Conservation (phyloP, 225 moss, liverwort and hornwort genomes). For the Climacium dendroides region DNA sequence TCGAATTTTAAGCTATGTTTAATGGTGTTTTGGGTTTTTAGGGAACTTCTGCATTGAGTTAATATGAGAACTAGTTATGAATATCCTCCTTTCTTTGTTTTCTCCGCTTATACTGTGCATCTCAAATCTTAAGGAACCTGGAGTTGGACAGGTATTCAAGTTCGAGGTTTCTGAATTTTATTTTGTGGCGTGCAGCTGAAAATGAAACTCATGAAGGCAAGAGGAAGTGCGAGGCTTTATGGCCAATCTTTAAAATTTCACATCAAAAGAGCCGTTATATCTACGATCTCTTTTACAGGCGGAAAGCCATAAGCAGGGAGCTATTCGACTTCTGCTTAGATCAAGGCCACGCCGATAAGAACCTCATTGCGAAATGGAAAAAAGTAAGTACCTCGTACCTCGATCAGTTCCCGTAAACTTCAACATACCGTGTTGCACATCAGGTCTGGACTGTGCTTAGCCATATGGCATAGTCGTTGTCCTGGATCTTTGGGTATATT, state of each 20-base stretch:
- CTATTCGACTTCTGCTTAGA: conserved; percentile 96
- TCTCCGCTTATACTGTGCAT: background rate
- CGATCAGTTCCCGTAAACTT: background rate
- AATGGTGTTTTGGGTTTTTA: background rate
- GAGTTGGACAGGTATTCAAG: background rate
- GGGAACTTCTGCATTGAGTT: background rate
- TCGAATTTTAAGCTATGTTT: background rate
- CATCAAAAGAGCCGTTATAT: conserved; percentile 98
- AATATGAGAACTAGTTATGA: background rate
- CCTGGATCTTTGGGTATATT: background rate
- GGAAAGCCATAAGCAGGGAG: conserved; percentile 88
- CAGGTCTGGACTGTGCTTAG: background rate
- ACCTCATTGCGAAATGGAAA: conserved; percentile 97
- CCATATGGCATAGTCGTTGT: background rate
- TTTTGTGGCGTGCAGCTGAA: conserved; percentile 52
- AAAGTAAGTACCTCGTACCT: conserved; percentile 33
- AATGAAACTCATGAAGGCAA: conserved; percentile 99
- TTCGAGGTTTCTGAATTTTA: background rate
- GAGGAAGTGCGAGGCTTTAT: conserved; percentile 94
- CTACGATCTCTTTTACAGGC: conserved; percentile 84
- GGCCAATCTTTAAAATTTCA: conserved; percentile 97
- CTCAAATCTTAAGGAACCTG: background rate
- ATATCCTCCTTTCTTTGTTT: background rate
- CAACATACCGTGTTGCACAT: background rate
- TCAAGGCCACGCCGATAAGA: conserved; percentile 93